Percentiles rank a stretch among this genome's conserved stretches.
phyloP scores from a whole-genome alignment of 2,329 filamentous ascomycete species.

The Phaeosphaeria sp. region DNA sequence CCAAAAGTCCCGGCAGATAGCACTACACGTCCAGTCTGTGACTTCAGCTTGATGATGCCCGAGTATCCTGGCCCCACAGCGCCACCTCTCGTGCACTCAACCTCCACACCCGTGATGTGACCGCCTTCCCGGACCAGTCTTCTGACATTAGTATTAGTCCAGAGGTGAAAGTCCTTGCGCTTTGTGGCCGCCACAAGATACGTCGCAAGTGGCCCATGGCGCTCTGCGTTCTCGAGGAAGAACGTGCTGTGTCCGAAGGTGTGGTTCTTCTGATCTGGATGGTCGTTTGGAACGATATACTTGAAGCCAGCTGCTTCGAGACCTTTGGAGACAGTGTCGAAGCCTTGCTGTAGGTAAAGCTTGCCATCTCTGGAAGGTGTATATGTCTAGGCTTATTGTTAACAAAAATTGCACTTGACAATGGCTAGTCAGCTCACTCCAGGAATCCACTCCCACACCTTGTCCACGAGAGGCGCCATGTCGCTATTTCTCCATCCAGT shows the following conservation, averaged over 20 bases:
- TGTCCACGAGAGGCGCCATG: slow-evolving; percentile 62
- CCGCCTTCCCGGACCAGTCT: slow-evolving; percentile 68
- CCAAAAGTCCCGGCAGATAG: slow-evolving; percentile 72
- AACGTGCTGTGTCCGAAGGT: slow-evolving; percentile 65
- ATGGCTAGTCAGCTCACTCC: slow-evolving; percentile 28
- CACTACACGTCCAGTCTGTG: slow-evolving; percentile 67
- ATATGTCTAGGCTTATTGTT: slow-evolving; percentile 58
- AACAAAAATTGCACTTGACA: no score
- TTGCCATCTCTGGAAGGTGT: slow-evolving; percentile 69
- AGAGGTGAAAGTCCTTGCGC: slow-evolving; percentile 68
- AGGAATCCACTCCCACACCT: slow-evolving; percentile 70
- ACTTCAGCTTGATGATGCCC: slow-evolving; percentile 65
- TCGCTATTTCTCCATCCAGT: slow-evolving; percentile 70
- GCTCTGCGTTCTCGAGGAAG: slow-evolving; percentile 69
- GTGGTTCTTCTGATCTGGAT: slow-evolving; percentile 68
- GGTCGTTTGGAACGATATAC: slow-evolving; percentile 64
- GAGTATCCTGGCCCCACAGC: slow-evolving; percentile 51
- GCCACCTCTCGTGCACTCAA: slow-evolving; percentile 60
- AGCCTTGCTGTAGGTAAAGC: slow-evolving; percentile 69
- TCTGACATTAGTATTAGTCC: slow-evolving; percentile 67
- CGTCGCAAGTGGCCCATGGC: slow-evolving; percentile 71
- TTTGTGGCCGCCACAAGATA: slow-evolving; percentile 68
- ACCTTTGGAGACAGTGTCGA: slow-evolving; percentile 65
- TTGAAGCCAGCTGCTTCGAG: slow-evolving; percentile 66
- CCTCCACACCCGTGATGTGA: slow-evolving; percentile 68